Percentiles rank a stretch among this genome's conserved stretches.
phyloP scores from a whole-genome alignment of 495 filamentous ascomycete genomes.

The Aspergillus biplanus region DNA sequence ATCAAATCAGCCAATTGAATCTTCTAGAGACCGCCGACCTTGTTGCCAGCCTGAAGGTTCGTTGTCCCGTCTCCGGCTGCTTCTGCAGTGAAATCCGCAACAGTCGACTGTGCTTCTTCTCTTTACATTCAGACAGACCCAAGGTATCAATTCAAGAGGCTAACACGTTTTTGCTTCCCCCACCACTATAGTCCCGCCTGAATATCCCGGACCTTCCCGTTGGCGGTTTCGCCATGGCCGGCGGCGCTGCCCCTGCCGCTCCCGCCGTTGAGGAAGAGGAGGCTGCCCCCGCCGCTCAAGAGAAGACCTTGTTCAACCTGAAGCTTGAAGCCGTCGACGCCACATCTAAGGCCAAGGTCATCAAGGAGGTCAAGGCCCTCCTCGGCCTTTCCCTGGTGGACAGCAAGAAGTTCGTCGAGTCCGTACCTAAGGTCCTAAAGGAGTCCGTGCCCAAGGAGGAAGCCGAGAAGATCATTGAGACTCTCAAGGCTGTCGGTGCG shows the following conservation, averaged over 20 bases:
- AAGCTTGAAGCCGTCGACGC: constrained; percentile 91
- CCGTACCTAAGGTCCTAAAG: constrained; percentile 96
- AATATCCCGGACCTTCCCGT: constrained; percentile 98
- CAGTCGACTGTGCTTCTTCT: neutral
- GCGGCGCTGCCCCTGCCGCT: constrained; percentile 61
- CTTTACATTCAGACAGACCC: neutral
- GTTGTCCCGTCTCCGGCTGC: constrained; percentile 20
- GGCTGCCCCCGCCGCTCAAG: constrained; percentile 74
- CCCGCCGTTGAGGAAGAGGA: constrained; percentile 83
- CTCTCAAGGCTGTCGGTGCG: constrained; percentile 88
- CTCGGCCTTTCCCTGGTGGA: constrained; percentile 95
- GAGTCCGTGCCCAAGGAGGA: constrained; percentile 98
- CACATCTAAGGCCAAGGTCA: constrained; percentile 91
- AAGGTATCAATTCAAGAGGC: neutral
- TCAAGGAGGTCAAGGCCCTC: constrained; percentile 98
- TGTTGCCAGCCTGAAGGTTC: constrained; percentile 87
- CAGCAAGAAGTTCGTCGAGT: constrained; percentile 99
- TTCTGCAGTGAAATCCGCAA: no score
- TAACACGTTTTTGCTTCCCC: constrained; percentile 5
- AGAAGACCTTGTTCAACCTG: constrained; percentile 97
- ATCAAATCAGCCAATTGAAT: constrained; percentile 97
- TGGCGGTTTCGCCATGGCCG: constrained; percentile 77
- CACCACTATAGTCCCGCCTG: constrained; percentile 70
- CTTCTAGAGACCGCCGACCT: constrained; percentile 96
- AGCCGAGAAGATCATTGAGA: constrained; percentile 95